Evolutionary conservation across 2,329 filamentous ascomycete genomes (phyloP).

Genomic region (Xylaria arbuscula): DNA sequence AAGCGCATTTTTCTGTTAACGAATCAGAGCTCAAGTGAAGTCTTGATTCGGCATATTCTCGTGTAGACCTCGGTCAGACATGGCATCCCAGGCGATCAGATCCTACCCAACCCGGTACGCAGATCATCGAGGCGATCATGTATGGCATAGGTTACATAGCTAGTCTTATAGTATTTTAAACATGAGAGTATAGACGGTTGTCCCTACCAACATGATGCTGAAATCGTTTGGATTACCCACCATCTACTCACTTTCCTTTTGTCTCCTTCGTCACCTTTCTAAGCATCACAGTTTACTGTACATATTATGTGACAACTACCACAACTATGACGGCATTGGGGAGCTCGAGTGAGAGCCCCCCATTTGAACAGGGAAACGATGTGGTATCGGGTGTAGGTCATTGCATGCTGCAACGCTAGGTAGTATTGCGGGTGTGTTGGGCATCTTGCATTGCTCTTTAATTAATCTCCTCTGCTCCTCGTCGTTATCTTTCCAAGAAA

Average conservation of each 20-base stretch:
- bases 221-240: background rate
- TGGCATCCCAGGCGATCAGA: background rate
- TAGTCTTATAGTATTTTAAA: background rate
- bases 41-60: background rate
- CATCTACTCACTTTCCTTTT: background rate
- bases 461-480: background rate
- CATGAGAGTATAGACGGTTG: background rate
- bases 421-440: background rate
- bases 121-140: background rate
- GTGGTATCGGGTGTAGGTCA: background rate
- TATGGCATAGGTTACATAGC: background rate
- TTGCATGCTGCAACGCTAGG: conserved; percentile 3
- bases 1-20: background rate
- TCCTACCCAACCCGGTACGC: background rate
- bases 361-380: background rate
- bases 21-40: background rate
- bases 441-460: conserved; percentile 1
- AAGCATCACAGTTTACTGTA: background rate
- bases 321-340: conserved; percentile 5
- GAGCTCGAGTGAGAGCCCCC: background rate
- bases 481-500: too few species aligned
- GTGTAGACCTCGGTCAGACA: background rate
- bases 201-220: background rate
- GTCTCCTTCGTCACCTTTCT: background rate
- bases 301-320: too few species aligned